Base-by-base conservation (phyloP, 208 protist species). In the Trichomonas vaginalis region DNA sequence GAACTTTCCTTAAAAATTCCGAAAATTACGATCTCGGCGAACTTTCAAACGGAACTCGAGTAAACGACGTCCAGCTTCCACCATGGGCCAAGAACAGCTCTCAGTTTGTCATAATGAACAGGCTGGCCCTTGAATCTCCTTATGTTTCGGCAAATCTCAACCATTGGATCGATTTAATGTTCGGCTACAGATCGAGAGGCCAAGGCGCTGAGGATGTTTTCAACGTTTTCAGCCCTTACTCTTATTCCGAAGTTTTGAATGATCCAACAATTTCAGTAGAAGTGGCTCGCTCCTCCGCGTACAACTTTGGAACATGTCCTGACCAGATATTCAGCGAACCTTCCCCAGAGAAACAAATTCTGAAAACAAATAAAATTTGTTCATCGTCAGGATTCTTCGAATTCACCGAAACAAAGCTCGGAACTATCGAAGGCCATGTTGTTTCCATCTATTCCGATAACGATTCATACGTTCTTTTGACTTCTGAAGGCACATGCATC, bases 81-180 rank as follows among this genome's bases (percentile, higher is more conserved):
- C 56, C n/a, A 27, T 97, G 97, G 97, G 96, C 96, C 0, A 61
- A 80, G 27, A 79, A n/a, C 32, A 40, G 92, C 8, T 17, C 48
- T 14, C 42, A 96, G 21, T 97, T 97, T 82, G 82, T 97, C 17
- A 6, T 47, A 17, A 96, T 96, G 1, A 45, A 96, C n/a, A 62
- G 96, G 17, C 9, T n/a, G 27, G 97, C 97, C 2, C 95, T 97
- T 10, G 97, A 97, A 62, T 79, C 35, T 37, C 96, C 96, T 35
- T 96, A 97, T 39, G 99, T 99, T 17, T 98, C 97, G 21, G 86
- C 49, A 14, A 96, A 98, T 95, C 96, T 99, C 87, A 97, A 99
- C 96, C 95, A 98, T 46, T 99, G 99, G 99, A 98, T 99, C 96
- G 98, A 99, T 96, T 97, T 99, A 42, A 98, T 99, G 45, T 99